Percentiles rank a stretch among this genome's conserved stretches.
Conservation (phyloP, 2,329 filamentous ascomycete species). For the Diaporthe ampelina region DNA sequence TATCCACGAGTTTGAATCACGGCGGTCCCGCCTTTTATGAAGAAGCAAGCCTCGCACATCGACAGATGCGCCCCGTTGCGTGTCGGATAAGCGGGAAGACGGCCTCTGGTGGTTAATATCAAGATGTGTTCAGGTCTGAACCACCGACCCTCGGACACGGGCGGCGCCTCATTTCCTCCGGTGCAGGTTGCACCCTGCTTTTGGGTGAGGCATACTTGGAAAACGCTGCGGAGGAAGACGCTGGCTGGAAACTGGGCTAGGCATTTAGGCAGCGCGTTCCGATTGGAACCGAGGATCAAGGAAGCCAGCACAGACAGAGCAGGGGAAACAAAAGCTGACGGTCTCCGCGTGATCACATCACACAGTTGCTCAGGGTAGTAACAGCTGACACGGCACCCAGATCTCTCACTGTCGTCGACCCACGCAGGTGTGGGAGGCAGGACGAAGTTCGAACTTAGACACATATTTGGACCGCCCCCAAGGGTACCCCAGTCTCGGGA, state of each 20-base stretch:
- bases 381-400: conserved; percentile 12
- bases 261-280: conserved; percentile 27
- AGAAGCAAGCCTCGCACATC: background rate
- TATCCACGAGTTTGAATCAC: background rate
- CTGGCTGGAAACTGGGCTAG: conserved; percentile 1
- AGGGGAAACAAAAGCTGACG: conserved; percentile 10
- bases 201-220: background rate
- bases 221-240: background rate
- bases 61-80: background rate
- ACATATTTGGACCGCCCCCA: conserved; percentile 10
- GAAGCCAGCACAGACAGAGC: background rate
- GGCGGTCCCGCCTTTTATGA: conserved; percentile 20
- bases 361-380: conserved; percentile 16
- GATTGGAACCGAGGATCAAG: background rate
- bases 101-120: conserved; percentile 25
- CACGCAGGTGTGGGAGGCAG: background rate
- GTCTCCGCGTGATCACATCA: conserved; percentile 20
- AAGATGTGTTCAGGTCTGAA: background rate
- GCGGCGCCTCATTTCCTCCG: background rate
- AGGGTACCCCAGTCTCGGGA: conserved; percentile 21
- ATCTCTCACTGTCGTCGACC: conserved; percentile 1
- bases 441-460: background rate
- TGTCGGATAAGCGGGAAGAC: conserved; percentile 34
- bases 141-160: background rate
- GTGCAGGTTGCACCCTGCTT: background rate